phyloP scores from a whole-genome alignment of 163 green algal genomes.

The Prototheca stagnorum region DNA sequence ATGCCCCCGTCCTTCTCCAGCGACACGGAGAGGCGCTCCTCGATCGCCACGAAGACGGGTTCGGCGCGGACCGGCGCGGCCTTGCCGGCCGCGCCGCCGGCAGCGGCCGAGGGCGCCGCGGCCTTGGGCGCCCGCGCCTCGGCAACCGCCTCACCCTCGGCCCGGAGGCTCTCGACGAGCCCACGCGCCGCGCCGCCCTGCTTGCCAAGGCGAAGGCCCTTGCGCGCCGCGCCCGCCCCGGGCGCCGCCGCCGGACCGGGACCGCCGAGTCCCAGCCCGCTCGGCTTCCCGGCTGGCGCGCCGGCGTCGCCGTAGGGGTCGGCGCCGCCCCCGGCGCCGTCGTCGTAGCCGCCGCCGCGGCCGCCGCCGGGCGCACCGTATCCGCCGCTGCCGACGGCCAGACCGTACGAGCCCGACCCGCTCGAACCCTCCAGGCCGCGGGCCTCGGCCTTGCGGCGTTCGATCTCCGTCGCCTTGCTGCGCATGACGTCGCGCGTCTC shows the following conservation, averaged over 20 bases:
- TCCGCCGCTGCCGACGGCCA: not conserved
- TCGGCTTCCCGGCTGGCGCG: no score
- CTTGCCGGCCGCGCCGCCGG: no score
- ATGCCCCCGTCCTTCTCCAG: constrained; percentile 86
- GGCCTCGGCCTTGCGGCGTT: constrained; percentile 73
- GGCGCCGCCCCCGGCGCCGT: not conserved
- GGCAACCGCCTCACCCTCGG: constrained; percentile 67
- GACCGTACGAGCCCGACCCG: no score
- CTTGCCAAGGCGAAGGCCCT: constrained; percentile 89
- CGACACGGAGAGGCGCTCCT: constrained; percentile 71
- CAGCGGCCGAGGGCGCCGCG: constrained; percentile 5
- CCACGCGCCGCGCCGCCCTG: constrained; percentile 51
- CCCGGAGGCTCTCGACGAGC: constrained; percentile 78
- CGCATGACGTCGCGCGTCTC: constrained; percentile 96
- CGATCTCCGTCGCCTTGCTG: constrained; percentile 89
- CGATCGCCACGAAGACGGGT: constrained; percentile 69
- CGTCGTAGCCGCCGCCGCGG: not conserved
- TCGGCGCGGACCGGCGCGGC: no score
- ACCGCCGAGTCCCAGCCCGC: no score
- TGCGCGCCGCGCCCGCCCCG: no score
- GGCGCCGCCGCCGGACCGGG: no score
- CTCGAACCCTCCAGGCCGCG: not conserved
- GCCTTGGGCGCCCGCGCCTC: not conserved
- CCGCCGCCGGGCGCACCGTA: not conserved
- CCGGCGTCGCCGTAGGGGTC: no score